phyloP scores from a whole-genome alignment of 2,329 filamentous ascomycete genomes.

The Tolypocladium sp. region DNA sequence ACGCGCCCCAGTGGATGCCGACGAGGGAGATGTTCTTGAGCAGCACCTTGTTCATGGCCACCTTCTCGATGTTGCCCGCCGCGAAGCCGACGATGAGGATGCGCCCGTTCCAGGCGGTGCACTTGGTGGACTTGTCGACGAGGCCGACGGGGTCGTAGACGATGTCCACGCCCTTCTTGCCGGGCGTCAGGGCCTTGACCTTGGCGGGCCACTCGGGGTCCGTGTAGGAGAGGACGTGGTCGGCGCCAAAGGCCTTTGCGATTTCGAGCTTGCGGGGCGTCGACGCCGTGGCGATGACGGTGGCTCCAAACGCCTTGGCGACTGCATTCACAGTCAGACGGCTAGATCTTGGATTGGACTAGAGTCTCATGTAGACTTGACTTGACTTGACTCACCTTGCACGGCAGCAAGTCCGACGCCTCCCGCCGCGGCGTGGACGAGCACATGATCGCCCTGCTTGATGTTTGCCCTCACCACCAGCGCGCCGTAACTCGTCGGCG shows the following conservation, averaged over 20 bases:
- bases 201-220: constrained; percentile 52
- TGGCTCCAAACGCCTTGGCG: constrained; percentile 85
- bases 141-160: constrained; percentile 92
- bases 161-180: constrained; percentile 70
- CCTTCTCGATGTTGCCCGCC: constrained; percentile 66
- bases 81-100: constrained; percentile 87
- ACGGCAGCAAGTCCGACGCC: constrained; percentile 88
- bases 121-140: constrained; percentile 81
- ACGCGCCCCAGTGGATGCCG: constrained; percentile 87
- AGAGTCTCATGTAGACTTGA: background rate
- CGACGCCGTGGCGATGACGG: constrained; percentile 86
- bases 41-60: constrained; percentile 84
- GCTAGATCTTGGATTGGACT: background rate
- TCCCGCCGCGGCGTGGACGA: constrained; percentile 87
- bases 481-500: constrained; percentile 79
- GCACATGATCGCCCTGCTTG: constrained; percentile 72
- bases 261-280: constrained; percentile 71
- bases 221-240: constrained; percentile 72
- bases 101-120: constrained; percentile 86
- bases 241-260: constrained; percentile 72
- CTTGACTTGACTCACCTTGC: constrained; percentile 46
- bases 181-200: constrained; percentile 71
- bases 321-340: constrained; percentile 30
- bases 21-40: constrained; percentile 90
- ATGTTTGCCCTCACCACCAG: constrained; percentile 71